phyloP scores from a whole-genome alignment of 176 grass and related monocot species.

The Carex myosuroides region DNA sequence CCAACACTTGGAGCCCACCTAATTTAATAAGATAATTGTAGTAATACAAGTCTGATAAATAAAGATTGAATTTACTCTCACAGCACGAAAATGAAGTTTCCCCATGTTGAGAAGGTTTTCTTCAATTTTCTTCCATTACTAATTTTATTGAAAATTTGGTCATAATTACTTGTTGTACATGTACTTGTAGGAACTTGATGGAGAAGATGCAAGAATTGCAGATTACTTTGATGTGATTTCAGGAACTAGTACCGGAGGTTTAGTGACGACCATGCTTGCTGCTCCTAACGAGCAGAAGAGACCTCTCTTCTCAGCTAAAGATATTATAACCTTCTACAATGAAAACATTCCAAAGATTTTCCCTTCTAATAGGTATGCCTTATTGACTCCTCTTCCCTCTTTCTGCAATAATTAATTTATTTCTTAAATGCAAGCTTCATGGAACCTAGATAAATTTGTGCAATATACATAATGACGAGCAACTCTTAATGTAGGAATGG shows the following conservation, averaged over 20 bases:
- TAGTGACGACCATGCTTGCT: slow-evolving; percentile 60
- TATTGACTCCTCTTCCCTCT: too few species aligned
- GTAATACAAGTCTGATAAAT: too few species aligned
- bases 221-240: slow-evolving; percentile 73
- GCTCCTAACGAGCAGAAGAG: slow-evolving; percentile 36
- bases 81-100: too few species aligned
- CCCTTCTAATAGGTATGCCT: slow-evolving; percentile 5
- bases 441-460: background rate
- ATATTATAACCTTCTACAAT: slow-evolving; percentile 50
- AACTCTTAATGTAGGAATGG: background rate
- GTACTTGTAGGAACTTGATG: slow-evolving; percentile 47
- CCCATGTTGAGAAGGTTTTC: too few species aligned
- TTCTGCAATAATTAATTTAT: too few species aligned
- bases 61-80: too few species aligned
- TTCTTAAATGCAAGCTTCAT: background rate
- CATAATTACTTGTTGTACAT: background rate
- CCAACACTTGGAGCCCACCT: background rate
- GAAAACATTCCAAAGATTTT: slow-evolving; percentile 56
- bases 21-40: background rate
- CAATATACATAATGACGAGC: background rate
- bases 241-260: slow-evolving; percentile 67
- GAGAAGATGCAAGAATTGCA: slow-evolving; percentile 50
- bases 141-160: background rate
- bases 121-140: too few species aligned
- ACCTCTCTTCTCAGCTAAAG: slow-evolving; percentile 50